Evolutionary conservation across 1,284 basidiomycete genomes (phyloP), one percentile per base, ranked within the genome.

Genomic region (Inonotus hispidus): DNA sequence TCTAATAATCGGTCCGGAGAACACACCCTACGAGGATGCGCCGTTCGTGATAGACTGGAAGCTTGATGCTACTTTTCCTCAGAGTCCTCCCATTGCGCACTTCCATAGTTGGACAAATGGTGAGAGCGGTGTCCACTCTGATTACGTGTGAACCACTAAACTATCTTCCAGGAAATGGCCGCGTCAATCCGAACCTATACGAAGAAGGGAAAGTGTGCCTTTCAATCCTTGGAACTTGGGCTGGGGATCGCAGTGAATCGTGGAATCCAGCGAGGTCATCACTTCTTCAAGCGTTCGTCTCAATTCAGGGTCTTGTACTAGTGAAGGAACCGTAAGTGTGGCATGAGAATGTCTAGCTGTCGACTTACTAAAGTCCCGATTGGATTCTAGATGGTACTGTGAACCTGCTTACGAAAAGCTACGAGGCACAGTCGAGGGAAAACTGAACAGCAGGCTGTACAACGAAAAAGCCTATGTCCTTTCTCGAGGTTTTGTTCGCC

Each of bases 151-250:
- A 43, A 7, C 4, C 11, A 14, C 41, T 21, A 16, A 43, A 21
- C 13, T 16, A 4, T 4, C 29, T 32, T 27, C 8, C 35, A 50
- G 47, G 93, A 10, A 93, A 94, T 68, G 94, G 94, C 19, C 80
- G 93, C 78, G 91, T 89, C 86, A 76, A 70, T 82, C 71, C 46
- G 59, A 38, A 98, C 73, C 75, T 97, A 53, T 98, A 98, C 68
- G 93, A 96, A 70, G 95, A 98, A 67, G 94, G 94, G 49, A 96
- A 96, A 72, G 93, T 98, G 43, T 98, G 95, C 69, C 73, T 98
- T 54, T 95, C 92, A 25, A 90, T 98, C 52, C 75, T 97, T 3
- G 92, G 92, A 19, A 97, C 94, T 0, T 98, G 94, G 94, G 82
- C 85, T 0, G 94, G 95, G 3, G 93, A 95, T 69, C 84, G 80